Evolutionary conservation across 352 stramenopile genomes (phyloP).

Genomic region (Globisporangium paddicum): DNA sequence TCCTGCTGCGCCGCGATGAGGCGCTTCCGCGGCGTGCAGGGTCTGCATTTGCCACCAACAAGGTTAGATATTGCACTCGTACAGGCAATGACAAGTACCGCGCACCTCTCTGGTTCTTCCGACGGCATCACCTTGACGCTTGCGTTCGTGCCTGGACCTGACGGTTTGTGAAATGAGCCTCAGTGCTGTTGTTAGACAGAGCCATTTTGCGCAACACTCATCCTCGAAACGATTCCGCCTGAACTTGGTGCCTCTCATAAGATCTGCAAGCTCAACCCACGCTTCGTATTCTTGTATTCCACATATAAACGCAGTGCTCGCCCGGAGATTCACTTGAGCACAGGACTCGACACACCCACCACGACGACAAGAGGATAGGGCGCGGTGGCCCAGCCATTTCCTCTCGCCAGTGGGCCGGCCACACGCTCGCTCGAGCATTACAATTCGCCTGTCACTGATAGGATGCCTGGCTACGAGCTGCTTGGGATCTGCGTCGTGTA

Average conservation of each 20-base stretch:
- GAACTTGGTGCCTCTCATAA: background rate
- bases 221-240: background rate
- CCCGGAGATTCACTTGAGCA: too few species aligned
- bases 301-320: background rate
- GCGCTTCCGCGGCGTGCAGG: slow-evolving; percentile 61
- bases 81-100: background rate
- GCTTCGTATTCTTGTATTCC: background rate
- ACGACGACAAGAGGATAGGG: background rate
- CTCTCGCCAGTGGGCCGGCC: background rate
- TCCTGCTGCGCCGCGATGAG: slow-evolving; percentile 47
- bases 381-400: background rate
- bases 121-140: slow-evolving; percentile 1
- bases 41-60: too few species aligned
- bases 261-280: background rate
- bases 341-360: too few species aligned
- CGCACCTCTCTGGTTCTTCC: slow-evolving; percentile 7
- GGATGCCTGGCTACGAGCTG: too few species aligned
- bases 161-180: background rate
- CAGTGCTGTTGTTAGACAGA: too few species aligned
- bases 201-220: background rate
- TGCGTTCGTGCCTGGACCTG: background rate
- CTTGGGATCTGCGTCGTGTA: slow-evolving; percentile 53
- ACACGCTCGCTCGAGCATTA: background rate
- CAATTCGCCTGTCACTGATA: too few species aligned
- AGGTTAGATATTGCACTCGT: too few species aligned